Evolutionary conservation across 2,329 filamentous ascomycete species (phyloP).

Genomic region (Xylariales sp.): DNA sequence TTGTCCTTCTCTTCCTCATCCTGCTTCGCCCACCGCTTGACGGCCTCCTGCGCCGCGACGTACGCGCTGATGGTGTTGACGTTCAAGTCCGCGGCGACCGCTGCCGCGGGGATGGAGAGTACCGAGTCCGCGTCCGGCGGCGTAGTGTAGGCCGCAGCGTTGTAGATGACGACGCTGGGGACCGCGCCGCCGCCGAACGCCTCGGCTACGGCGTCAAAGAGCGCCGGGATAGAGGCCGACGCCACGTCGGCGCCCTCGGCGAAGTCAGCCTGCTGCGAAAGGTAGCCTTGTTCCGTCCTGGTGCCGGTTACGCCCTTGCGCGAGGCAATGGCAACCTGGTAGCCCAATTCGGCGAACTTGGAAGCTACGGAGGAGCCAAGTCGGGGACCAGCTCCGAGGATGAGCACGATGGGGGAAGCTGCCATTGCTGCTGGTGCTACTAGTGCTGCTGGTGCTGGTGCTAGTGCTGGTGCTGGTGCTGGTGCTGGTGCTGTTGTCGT

Average conservation of each 20-base stretch:
- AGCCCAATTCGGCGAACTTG: constrained; percentile 18
- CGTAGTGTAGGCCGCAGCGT: constrained; percentile 29
- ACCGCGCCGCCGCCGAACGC: constrained; percentile 24
- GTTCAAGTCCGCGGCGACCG: constrained; percentile 25
- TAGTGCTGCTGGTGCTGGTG: no score
- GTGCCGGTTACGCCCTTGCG: constrained; percentile 12
- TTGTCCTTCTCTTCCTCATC: no score
- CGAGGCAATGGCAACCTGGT: constrained; percentile 17
- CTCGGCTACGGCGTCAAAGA: constrained; percentile 32
- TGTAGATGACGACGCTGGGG: constrained; percentile 41
- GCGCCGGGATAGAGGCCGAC: constrained; percentile 21
- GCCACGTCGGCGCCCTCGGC: constrained; percentile 26
- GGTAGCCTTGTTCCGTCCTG: constrained; percentile 17
- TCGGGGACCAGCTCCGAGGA: constrained; percentile 20
- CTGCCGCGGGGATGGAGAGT: constrained; percentile 26
- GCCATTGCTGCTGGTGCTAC: no score
- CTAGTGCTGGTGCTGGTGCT: no score
- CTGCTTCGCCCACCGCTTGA: constrained; percentile 29
- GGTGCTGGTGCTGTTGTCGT: no score
- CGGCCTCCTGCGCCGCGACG: constrained; percentile 33
- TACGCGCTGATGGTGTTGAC: constrained; percentile 33
- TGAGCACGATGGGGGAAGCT: constrained; percentile 11
- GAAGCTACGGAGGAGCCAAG: constrained; percentile 16
- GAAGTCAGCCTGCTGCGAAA: constrained; percentile 34
- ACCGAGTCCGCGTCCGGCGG: constrained; percentile 25